Evolutionary conservation across 1,284 basidiomycete species (phyloP).

Genomic region (Microstroma glucosiphilum): DNA sequence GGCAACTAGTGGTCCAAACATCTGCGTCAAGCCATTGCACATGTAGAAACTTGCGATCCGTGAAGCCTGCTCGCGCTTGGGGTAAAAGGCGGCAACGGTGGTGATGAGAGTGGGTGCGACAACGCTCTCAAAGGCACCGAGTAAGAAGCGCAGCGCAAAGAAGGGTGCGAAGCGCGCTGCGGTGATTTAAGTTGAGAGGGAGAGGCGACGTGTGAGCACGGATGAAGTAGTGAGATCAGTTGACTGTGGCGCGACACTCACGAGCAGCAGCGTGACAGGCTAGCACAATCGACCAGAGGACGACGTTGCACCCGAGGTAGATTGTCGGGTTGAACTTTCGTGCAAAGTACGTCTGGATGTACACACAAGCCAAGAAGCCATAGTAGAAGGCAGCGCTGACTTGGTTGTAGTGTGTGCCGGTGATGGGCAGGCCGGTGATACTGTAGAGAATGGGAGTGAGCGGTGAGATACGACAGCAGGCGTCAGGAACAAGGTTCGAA

Average conservation of each 20-base stretch:
- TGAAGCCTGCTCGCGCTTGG: slow-evolving; percentile 63
- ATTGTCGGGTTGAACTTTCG: slow-evolving; percentile 58
- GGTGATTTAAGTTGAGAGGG: slow-evolving; percentile 24
- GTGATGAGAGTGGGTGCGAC: slow-evolving; percentile 63
- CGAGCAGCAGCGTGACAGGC: slow-evolving; percentile 58
- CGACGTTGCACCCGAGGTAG: slow-evolving; percentile 60
- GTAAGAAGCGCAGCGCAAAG: slow-evolving; percentile 61
- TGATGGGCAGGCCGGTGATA: slow-evolving; percentile 16
- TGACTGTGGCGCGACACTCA: background rate
- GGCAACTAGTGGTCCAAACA: slow-evolving; percentile 65
- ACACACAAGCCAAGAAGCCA: slow-evolving; percentile 59
- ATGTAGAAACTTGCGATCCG: slow-evolving; percentile 66
- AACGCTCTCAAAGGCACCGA: slow-evolving; percentile 56
- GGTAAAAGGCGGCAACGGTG: slow-evolving; percentile 65
- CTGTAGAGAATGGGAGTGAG: no score
- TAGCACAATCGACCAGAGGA: slow-evolving; percentile 61
- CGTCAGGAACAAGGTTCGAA: no score
- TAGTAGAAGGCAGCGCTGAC: slow-evolving; percentile 58
- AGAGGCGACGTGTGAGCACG: no score
- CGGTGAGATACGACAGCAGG: no score
- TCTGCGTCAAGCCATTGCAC: slow-evolving; percentile 62
- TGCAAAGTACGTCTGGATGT: slow-evolving; percentile 63
- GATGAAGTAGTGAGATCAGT: no score
- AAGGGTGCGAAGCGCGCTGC: slow-evolving; percentile 60
- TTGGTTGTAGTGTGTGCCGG: slow-evolving; percentile 13